A percentile compares a stretch with the other conserved stretches of the same genome.
phyloP scores from a whole-genome alignment of 768 basidiomycete species.

The Roridomyces roridus region DNA sequence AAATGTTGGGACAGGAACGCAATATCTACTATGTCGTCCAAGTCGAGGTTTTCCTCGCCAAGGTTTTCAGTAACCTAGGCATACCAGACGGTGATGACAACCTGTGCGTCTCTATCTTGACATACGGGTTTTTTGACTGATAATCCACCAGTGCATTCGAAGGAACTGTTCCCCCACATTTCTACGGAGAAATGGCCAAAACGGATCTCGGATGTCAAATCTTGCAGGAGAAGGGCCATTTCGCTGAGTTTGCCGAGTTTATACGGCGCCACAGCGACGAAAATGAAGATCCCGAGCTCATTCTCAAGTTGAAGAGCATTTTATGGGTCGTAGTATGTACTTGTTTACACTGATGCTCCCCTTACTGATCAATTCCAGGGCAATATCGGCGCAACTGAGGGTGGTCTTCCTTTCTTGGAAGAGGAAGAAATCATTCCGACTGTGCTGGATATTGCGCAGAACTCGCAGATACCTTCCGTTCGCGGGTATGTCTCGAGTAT shows the following conservation, averaged over 20 bases:
- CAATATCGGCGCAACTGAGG: slow-evolving; percentile 88
- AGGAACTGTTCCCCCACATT: slow-evolving; percentile 90
- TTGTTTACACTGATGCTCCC: not conserved
- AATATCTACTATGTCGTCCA: slow-evolving; percentile 94
- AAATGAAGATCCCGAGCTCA: slow-evolving; percentile 80
- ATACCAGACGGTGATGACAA: slow-evolving; percentile 65
- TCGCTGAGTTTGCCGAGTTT: slow-evolving; percentile 88
- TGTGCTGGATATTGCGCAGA: slow-evolving; percentile 89
- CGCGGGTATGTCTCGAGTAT: slow-evolving; percentile 68
- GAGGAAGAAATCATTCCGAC: slow-evolving; percentile 93
- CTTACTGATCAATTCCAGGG: slow-evolving; percentile 58
- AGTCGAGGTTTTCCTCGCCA: slow-evolving; percentile 89
- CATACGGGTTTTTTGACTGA: slow-evolving; percentile 2
- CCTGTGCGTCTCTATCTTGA: slow-evolving; percentile 10
- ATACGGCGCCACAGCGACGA: slow-evolving; percentile 89
- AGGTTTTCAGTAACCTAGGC: slow-evolving; percentile 65
- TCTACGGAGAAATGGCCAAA: slow-evolving; percentile 98
- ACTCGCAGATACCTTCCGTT: slow-evolving; percentile 88
- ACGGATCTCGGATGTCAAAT: slow-evolving; percentile 94
- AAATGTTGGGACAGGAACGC: slow-evolving; percentile 68
- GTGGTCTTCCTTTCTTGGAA: slow-evolving; percentile 93
- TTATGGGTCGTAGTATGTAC: slow-evolving; percentile 92
- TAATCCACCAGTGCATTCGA: slow-evolving; percentile 67
- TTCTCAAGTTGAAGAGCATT: slow-evolving; percentile 91
- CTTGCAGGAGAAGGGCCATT: slow-evolving; percentile 89